Conservation (phyloP, 768 basidiomycete genomes). For the Mycena latifolia region DNA sequence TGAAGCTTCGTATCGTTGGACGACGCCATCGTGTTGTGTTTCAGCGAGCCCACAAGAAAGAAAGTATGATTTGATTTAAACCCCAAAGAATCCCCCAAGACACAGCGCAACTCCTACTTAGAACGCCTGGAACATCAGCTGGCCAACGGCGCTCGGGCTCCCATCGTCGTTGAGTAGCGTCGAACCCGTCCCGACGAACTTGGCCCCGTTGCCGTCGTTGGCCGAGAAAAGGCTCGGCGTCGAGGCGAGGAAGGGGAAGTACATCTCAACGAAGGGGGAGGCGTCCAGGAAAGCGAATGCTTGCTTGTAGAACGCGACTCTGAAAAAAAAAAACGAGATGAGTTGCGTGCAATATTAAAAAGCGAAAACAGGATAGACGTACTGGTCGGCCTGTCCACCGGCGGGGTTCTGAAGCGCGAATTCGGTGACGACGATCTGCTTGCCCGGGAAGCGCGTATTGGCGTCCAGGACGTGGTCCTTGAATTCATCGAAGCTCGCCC, state of each 20-base stretch:
- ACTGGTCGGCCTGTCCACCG: conserved; percentile 47
- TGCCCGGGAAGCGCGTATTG: conserved; percentile 21
- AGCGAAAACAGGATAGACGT: conserved; percentile 21
- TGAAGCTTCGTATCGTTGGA: too few species aligned
- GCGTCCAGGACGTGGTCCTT: conserved; percentile 29
- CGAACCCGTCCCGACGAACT: conserved; percentile 43
- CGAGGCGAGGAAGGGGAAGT: conserved; percentile 52
- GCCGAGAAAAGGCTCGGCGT: conserved; percentile 41
- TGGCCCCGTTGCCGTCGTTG: conserved; percentile 35
- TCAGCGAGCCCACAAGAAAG: too few species aligned
- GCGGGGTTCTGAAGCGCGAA: conserved; percentile 48
- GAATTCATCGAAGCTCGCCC: conserved; percentile 44
- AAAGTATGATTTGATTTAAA: too few species aligned
- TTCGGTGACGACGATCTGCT: conserved; percentile 45
- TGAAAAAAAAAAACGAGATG: conserved; percentile 22
- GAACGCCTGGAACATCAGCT: neutral
- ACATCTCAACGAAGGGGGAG: conserved; percentile 46
- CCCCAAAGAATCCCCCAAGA: neutral
- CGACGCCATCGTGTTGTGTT: too few species aligned
- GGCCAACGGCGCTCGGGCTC: neutral
- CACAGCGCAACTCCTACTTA: neutral
- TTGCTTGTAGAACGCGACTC: conserved; percentile 47
- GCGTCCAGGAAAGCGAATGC: conserved; percentile 51
- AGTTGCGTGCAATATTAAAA: neutral
- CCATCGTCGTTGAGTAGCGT: conserved; percentile 49